phyloP scores from a whole-genome alignment of 305 asterid genomes.

The Rubia peregrina region DNA sequence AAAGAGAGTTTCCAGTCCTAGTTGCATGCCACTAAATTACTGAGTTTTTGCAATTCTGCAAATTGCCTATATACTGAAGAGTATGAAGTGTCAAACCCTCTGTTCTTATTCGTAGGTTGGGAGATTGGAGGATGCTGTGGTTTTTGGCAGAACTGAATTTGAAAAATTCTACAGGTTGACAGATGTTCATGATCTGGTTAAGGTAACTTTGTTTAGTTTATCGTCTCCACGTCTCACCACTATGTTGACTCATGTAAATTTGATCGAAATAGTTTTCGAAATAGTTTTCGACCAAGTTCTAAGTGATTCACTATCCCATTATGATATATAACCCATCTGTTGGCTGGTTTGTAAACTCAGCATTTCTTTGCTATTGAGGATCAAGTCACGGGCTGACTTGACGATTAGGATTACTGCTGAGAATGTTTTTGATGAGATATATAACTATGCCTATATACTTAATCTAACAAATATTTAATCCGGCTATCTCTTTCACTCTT shows the following conservation, averaged over 20 bases:
- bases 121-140: constrained; percentile 63
- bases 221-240: not conserved
- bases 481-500: constrained; percentile 5
- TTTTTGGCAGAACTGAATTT: constrained; percentile 60
- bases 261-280: no score
- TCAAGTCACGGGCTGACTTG: no score
- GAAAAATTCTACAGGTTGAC: constrained; percentile 50
- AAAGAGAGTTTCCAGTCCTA: not conserved
- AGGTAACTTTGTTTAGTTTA: constrained; percentile 32
- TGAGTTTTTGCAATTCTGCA: not conserved
- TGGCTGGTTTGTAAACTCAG: not conserved
- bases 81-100: not conserved
- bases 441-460: not conserved
- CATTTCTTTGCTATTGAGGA: no score
- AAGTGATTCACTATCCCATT: no score
- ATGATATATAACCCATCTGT: not conserved
- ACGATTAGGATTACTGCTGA: not conserved
- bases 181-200: constrained; percentile 53
- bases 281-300: no score
- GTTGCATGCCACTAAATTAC: not conserved
- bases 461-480: not conserved
- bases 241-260: no score
- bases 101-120: constrained; percentile 39
- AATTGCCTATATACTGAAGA: not conserved
- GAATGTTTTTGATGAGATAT: not conserved